Conservation (phyloP, 2,329 filamentous ascomycete genomes). For the Paraphaeosphaeria sporulosa region DNA sequence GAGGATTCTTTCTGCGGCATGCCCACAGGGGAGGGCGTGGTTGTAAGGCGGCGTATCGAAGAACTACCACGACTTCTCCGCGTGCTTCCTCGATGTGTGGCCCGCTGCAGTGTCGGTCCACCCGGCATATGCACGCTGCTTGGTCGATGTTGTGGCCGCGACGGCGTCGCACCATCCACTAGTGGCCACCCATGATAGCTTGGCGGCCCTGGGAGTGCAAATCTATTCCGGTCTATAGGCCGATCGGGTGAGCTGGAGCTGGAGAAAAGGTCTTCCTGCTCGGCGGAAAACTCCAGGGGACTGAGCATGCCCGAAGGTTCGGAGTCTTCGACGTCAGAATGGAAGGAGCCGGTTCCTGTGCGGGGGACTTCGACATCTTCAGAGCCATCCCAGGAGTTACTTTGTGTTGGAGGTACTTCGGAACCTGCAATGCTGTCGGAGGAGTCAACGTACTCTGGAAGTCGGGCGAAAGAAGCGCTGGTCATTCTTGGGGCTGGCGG, state of each 20-base stretch:
- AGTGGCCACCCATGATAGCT: neutral
- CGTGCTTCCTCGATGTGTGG: neutral
- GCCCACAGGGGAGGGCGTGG: too few species aligned
- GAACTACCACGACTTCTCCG: too few species aligned
- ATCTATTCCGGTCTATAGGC: neutral
- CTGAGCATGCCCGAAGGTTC: neutral
- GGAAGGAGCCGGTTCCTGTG: too few species aligned
- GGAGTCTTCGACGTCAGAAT: neutral
- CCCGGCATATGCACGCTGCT: neutral
- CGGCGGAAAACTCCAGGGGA: neutral
- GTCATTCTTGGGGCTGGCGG: neutral
- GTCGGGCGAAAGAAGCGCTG: neutral
- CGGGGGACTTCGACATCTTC: neutral
- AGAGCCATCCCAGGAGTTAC: neutral
- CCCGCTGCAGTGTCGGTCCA: neutral
- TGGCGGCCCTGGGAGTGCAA: neutral
- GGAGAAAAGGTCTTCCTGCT: neutral
- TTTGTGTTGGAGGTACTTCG: neutral
- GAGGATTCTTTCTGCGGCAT: too few species aligned
- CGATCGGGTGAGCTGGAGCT: neutral
- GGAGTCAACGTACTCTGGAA: neutral
- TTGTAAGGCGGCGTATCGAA: too few species aligned
- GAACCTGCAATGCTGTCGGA: neutral
- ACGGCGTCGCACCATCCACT: neutral
- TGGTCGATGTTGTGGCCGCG: neutral